Base-by-base conservation (phyloP, 2,329 filamentous ascomycete species). In the Aspergillus brasiliensis region DNA sequence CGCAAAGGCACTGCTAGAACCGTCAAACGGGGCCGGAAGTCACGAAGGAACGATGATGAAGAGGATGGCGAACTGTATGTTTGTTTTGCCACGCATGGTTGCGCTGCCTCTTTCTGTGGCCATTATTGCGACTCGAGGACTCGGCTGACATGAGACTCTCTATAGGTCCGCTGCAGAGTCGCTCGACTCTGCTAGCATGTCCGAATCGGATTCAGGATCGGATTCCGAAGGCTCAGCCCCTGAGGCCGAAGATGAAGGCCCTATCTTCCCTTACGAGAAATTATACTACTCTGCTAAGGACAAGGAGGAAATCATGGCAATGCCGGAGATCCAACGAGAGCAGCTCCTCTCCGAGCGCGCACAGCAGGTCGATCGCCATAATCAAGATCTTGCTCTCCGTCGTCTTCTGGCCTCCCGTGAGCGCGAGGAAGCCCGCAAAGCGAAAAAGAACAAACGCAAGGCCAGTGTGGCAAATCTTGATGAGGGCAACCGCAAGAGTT, bases 271-370 rank as follows among this genome's bases (percentile, higher is more conserved):
- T 0, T 85, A 97, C 63, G 95, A 99, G 65, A 93, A 94, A 68
- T 88, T 95, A 70, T 95, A 91, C 75, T 84, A 86, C 68, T 90
- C 86, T 66, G 82, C 87, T 47, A 83, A 86, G 40, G 91, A 95
- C 72, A 93, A 91, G 75, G 84, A 84, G 7, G 83, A 90, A 54
- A 95, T 99, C 63, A 88, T 95, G 84, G 85, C 83, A 58, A 87
- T 97, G 84, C 89, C 92, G 28, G 93, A 98, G 79, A 88, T 98
- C 54, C 88, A 96, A 72, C 90, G 94, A 63, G 95, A 99, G 76
- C 87, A 92, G 73, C 88, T 97, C 47, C 85, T 99, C 6, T 94
- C 92, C 19, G 91, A 96, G 67, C 91, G 95, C 65, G 89, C 90
- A 37, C 87, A 91, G 68, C 88, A 95, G 74, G 88, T 93, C 59